A percentile compares a stretch with the other conserved stretches of the same genome.
phyloP scores from a whole-genome alignment of 306 rosid species.

The Datisca glomerata region DNA sequence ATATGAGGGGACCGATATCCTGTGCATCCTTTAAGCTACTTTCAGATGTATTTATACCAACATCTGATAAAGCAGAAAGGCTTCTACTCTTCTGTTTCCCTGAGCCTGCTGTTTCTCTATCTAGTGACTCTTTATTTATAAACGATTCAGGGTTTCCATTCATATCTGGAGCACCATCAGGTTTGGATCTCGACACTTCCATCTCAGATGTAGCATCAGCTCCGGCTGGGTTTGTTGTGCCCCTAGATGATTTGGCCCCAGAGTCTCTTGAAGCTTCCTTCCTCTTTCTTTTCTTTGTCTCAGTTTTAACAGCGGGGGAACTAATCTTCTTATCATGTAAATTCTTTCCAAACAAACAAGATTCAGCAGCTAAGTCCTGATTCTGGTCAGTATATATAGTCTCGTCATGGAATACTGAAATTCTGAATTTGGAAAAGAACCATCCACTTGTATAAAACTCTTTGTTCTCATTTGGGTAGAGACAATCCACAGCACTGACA shows the following conservation, averaged over 20 bases:
- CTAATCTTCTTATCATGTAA: slow-evolving; percentile 4
- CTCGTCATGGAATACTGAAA: slow-evolving; percentile 44
- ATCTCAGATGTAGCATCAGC: slow-evolving; percentile 3
- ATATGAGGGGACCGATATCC: not conserved
- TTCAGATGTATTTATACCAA: not conserved
- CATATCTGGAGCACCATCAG: not conserved
- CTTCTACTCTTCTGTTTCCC: not conserved
- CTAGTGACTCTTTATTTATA: not conserved
- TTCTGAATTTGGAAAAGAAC: slow-evolving; percentile 55
- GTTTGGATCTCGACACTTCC: slow-evolving; percentile 11
- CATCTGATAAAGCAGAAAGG: not conserved
- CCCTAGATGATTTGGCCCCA: slow-evolving; percentile 16
- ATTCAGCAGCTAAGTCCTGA: slow-evolving; percentile 14
- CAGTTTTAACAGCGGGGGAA: slow-evolving; percentile 5
- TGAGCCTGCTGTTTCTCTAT: not conserved
- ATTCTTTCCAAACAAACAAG: slow-evolving; percentile 11
- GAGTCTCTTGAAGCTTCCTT: slow-evolving; percentile 6
- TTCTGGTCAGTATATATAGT: slow-evolving; percentile 14
- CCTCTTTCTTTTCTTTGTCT: slow-evolving; percentile 18
- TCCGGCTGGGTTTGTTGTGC: too few species aligned
- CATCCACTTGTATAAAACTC: slow-evolving; percentile 37
- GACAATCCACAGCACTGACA: slow-evolving; percentile 46
- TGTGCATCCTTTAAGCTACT: slow-evolving; percentile 15
- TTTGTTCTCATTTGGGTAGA: slow-evolving; percentile 23
- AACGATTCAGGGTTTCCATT: slow-evolving; percentile 7